Evolutionary conservation across 768 basidiomycete species (phyloP), one percentile per base, ranked within the genome.

Genomic region (Candolleomyces aberdarensis): DNA sequence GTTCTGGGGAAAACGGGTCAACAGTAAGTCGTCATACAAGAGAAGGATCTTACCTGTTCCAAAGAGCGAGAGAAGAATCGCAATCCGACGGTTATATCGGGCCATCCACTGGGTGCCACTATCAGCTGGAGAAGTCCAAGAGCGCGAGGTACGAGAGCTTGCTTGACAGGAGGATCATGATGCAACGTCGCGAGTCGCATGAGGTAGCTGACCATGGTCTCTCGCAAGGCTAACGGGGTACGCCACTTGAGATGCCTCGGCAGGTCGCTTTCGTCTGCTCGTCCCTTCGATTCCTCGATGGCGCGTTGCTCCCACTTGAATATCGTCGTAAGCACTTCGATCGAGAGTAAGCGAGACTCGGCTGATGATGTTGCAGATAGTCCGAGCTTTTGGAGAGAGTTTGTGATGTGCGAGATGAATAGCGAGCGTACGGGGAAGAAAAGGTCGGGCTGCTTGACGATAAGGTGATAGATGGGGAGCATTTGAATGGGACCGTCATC

Each of bases 361-460:
- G 80, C 69, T 9, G 85, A 89, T 11, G 92, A 84, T 4, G 82
- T 79, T 3, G 83, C 74, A 17, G 86, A 83, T 69, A 96, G 83
- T n/a, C 94, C 95, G 6, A 98, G 81, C 71, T 95, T 96, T 57
- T 83, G 83, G 63, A 99, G 79, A 10, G 92, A 92, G 67, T 91
- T 91, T 44, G 96, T 91, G 77, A 99, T 95, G 69, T 95, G 91
- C 0, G 94, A 91, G 14, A 98, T 85, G 74, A 98, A 98, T 9
- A 97, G 78, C 3, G 92, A 89, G 46, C 97, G 89, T 60, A 94
- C 92, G 46, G 92, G 88, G 77, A 90, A 98, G 76, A 98, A 99
- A 9, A 97, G 80, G 56, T 93, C 84, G 0, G 92, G 86, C 62
- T 98, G 94, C 62, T 94, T 91, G 63, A 94, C 88, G 59, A 99